Percentiles rank a stretch among this genome's conserved stretches.
These are phyloP conservation scores for Wickerhamiella sorbophila DNA, from an alignment of 805 yeast genomes.

Conservation along the genomic window DNA sequence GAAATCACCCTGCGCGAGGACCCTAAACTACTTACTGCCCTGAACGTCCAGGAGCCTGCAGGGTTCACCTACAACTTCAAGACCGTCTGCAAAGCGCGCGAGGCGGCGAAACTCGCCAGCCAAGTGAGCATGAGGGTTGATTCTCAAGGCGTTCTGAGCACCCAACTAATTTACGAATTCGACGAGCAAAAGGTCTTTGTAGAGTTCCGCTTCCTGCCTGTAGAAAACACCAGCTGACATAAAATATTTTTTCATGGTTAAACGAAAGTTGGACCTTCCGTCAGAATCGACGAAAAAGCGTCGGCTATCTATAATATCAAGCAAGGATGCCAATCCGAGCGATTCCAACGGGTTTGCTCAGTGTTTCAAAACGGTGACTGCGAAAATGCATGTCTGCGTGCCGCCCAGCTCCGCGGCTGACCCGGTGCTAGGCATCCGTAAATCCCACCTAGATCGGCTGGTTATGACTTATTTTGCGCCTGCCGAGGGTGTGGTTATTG, in stretches of 20 bases:
- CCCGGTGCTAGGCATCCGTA: slow-evolving; percentile 66
- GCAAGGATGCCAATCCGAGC: slow-evolving; percentile 16
- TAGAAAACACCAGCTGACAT: background rate
- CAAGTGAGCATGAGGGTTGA: slow-evolving; percentile 44
- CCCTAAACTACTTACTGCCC: slow-evolving; percentile 44
- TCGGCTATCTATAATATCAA: slow-evolving; percentile 10
- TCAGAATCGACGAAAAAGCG: slow-evolving; percentile 10
- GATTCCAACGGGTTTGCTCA: slow-evolving; percentile 30
- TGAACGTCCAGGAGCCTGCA: slow-evolving; percentile 28
- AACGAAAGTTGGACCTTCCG: slow-evolving; percentile 11
- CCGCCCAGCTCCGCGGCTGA: slow-evolving; percentile 65
- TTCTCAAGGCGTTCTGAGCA: slow-evolving; percentile 32
- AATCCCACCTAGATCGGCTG: slow-evolving; percentile 82
- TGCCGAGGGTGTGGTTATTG: slow-evolving; percentile 70
- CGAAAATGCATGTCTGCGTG: slow-evolving; percentile 62
- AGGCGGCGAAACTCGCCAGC: slow-evolving; percentile 37
- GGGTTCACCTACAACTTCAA: slow-evolving; percentile 32
- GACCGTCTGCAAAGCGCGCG: slow-evolving; percentile 34
- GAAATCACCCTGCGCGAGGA: slow-evolving; percentile 54
- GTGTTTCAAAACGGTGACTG: slow-evolving; percentile 50
- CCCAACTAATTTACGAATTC: slow-evolving; percentile 31
- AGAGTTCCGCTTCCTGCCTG: slow-evolving; percentile 20
- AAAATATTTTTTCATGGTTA: slow-evolving; percentile 9
- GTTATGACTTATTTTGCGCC: slow-evolving; percentile 66
- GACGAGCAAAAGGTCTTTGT: slow-evolving; percentile 20